Conservation (phyloP, 1,139 yeast genomes). For the Pneumocystis canis region DNA sequence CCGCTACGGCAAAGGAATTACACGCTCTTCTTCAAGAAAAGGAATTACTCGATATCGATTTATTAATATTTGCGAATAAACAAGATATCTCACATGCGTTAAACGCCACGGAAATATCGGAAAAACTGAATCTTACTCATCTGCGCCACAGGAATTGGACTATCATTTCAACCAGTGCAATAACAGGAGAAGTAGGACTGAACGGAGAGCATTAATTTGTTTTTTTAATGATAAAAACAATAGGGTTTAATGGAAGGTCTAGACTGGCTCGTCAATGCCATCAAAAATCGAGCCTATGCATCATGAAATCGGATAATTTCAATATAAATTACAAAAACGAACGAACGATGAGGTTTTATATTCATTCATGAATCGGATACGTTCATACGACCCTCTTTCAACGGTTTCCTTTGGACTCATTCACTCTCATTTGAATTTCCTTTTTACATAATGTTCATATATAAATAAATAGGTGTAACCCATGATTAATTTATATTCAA, state of each 20-base stretch:
- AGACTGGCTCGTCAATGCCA: constrained; percentile 88
- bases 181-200: constrained; percentile 76
- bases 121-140: constrained; percentile 80
- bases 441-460: too few species aligned
- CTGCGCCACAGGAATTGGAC: constrained; percentile 92
- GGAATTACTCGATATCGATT: constrained; percentile 78
- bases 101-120: constrained; percentile 91
- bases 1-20: constrained; percentile 85
- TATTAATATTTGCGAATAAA: constrained; percentile 81
- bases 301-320: too few species aligned
- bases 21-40: constrained; percentile 91
- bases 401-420: too few species aligned
- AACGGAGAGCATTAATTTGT: constrained; percentile 31
- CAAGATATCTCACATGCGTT: constrained; percentile 92
- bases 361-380: too few species aligned
- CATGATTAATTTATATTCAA: too few species aligned
- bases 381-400: too few species aligned
- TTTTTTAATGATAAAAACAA: too few species aligned
- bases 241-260: constrained; percentile 48
- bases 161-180: constrained; percentile 87
- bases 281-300: constrained; percentile 43
- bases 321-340: too few species aligned
- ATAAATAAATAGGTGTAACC: too few species aligned
- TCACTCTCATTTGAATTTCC: too few species aligned
- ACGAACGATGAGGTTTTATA: too few species aligned